phyloP scores from a whole-genome alignment of 768 basidiomycete genomes.

The Tulasnella sp. region DNA sequence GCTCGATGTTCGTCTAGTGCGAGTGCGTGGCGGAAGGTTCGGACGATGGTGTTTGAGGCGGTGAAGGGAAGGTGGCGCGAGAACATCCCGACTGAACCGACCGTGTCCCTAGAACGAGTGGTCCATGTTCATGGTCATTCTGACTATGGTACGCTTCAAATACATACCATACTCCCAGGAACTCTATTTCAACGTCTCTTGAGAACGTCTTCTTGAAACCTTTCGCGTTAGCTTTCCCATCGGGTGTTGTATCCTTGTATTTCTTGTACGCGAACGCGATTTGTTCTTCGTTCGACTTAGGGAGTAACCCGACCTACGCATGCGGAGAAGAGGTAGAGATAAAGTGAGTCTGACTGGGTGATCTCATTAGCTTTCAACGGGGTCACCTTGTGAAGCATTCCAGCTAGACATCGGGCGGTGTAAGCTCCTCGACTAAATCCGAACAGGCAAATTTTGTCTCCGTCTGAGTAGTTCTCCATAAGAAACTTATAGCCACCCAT shows the following conservation, averaged over 20 bases:
- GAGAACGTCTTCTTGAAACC: constrained; percentile 34
- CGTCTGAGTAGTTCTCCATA: constrained; percentile 34
- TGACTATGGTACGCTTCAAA: not conserved
- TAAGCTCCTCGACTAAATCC: constrained; percentile 45
- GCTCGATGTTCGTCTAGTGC: constrained; percentile 57
- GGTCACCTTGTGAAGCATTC: constrained; percentile 62
- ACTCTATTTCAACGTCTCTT: constrained; percentile 33
- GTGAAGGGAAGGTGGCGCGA: constrained; percentile 40
- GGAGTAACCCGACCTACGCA: constrained; percentile 44
- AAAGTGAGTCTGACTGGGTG: not conserved
- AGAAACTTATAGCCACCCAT: constrained; percentile 33
- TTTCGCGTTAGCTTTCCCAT: not conserved
- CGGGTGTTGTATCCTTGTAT: not conserved
- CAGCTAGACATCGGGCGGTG: constrained; percentile 41
- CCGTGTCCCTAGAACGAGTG: constrained; percentile 37
- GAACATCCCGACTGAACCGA: constrained; percentile 39
- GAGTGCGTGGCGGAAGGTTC: constrained; percentile 38
- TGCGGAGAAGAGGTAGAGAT: not conserved
- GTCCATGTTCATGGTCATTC: not conserved
- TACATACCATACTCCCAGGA: constrained; percentile 34
- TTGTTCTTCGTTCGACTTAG: constrained; percentile 37
- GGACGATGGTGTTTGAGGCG: constrained; percentile 35
- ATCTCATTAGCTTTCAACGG: not conserved
- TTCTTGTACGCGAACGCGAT: constrained; percentile 36
- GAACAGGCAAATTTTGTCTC: constrained; percentile 46